Evolutionary conservation across 2,329 filamentous ascomycete species (phyloP), one percentile per base, ranked within the genome.

Genomic region (Metarhizium album): DNA sequence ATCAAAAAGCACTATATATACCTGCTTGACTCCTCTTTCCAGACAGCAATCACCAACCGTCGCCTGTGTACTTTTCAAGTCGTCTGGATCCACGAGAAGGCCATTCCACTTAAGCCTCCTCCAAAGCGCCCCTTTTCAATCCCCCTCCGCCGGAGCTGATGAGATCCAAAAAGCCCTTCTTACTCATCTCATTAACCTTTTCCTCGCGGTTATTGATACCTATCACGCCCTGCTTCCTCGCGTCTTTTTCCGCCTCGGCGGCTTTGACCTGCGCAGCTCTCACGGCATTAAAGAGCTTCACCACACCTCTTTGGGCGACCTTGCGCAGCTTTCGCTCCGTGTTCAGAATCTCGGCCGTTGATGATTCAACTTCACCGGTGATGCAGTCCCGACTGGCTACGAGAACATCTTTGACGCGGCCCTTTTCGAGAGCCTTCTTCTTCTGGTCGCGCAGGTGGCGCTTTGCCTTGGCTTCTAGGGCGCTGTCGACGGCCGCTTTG

Each of bases 271-370:
- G 93, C 14, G 93, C 90, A 22, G 88, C 88, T 43, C 91, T 78
- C 31, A 98, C 90, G 0, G 93, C 93, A 67, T 97, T 96, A 71
- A 98, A 98, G 52, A 98, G 74, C 74, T 91, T 94, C 23, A 97
- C 85, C 40, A 98, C 93, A 79, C 91, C 91, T 50, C 89, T 79
- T 69, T 96, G 89, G 43, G 90, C 90, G 46, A 87, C 89, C 73
- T 95, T 93, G 61, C 87, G 82, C 62, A 97, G 67, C 56, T 81
- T 75, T 70, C 83, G 85, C 74, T 97, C 91, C 60, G 83, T 79
- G 62, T 86, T 87, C 61, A 81, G 64, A 24, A 79, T 75, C 55
- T 77, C 72, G 16, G 70, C 70, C 24, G 77, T 77, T 20, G 78
- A 79, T 50, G 65, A 65, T 57, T 69, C 65, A 56, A 56, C 59